Base-by-base conservation (phyloP, 495 filamentous ascomycete genomes). In the Penicillium psychrofluorescens region DNA sequence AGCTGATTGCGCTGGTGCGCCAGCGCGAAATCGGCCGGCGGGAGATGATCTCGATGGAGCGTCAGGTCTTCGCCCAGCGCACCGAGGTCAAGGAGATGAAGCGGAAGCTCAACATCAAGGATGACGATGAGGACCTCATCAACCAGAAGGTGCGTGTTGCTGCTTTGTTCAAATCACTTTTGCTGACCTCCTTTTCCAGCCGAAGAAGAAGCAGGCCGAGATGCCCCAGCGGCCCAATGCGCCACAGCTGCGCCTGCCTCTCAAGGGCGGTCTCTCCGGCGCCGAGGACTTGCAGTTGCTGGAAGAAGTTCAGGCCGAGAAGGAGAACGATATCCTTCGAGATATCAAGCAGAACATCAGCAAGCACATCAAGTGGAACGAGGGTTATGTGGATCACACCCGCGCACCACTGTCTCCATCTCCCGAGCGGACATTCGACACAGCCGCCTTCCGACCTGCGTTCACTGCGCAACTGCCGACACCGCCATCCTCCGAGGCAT, bases 101-200 rank as follows among this genome's bases (percentile, higher is more conserved):
- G 72, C 75, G 85, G 55, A 89, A 86, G 58, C 77, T 95, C 40
- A 81, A 84, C 50, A 86, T 95, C 68, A 95, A 90, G 72, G 82
- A 80, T 43, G 87, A 91, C 46, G 92, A 97, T 62, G 94, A 97
- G 52, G 91, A 96, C 55, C 78, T 97, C 52, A 83, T 94, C 71
- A 91, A 91, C 64, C 85, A 90, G 56, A 92, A 92, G 79, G 88
- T 90, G 69, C 65, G 78, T 48, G 33, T 48, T 1, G 28, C 31
- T 14, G 29, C 10, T 38, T 40, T 28, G 13, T 22, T 10, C 33
- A 12, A 7, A 9, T 15, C 41, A 41, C 38, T 31, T 31, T 44
- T 52, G 66, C 64, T 69, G 44, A 76, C 77, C 38, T 71, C 45
- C 29, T 30, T 35, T 71, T 6, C 62, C 73, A 84, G 50, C 86